Percentiles rank a stretch among this genome's conserved stretches.
These are phyloP conservation scores for Actinidia arguta DNA, from an alignment of 179 eudicot species.

Conservation along the genomic window DNA sequence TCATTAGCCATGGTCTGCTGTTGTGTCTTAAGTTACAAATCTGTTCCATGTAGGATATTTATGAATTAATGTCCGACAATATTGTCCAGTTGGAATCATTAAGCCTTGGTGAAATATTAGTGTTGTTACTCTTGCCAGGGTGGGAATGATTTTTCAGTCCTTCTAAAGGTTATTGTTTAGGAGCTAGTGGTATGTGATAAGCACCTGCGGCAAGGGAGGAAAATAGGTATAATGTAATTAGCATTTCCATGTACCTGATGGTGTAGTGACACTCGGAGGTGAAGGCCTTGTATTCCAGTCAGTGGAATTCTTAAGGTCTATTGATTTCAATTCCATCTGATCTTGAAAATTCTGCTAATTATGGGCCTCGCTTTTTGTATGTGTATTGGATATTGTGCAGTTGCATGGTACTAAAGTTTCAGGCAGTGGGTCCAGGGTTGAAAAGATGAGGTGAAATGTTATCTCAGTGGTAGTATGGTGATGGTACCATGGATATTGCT, in stretches of 20 bases:
- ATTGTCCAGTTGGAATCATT: not conserved
- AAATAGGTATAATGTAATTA: not conserved
- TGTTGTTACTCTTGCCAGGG: not conserved
- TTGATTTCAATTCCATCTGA: not conserved
- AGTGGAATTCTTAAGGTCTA: not conserved
- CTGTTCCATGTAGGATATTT: not conserved
- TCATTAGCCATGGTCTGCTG: not conserved
- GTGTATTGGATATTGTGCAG: no score
- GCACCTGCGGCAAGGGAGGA: not conserved
- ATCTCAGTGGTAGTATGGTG: no score
- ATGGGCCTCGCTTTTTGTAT: no score
- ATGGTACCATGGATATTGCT: no score
- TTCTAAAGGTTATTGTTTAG: slow-evolving; percentile 1
- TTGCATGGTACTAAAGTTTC: no score
- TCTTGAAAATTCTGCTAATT: not conserved
- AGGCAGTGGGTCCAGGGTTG: no score
- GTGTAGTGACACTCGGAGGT: not conserved
- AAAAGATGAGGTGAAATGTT: no score
- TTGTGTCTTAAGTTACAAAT: not conserved
- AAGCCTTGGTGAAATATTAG: not conserved
- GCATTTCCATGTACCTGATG: not conserved
- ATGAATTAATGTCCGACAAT: not conserved
- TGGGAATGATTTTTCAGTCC: not conserved
- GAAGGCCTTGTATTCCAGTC: not conserved
- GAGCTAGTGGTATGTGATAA: not conserved